phyloP scores from a whole-genome alignment of 106 monocot genomes.

The Allium sativum region DNA sequence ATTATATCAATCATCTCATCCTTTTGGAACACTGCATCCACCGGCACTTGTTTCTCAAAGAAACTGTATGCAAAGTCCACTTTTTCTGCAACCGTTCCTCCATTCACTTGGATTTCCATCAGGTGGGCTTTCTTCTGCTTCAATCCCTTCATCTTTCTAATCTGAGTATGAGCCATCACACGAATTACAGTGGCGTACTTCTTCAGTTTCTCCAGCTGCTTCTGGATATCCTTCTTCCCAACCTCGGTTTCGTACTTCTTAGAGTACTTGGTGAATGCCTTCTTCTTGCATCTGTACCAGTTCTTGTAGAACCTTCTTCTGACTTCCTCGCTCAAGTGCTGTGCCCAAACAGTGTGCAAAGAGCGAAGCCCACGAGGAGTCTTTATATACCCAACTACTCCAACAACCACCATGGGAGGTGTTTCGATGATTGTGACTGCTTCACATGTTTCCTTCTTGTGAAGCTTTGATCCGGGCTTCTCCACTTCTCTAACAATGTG shows the following conservation, averaged over 20 bases:
- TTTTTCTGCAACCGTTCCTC: conserved; percentile 35
- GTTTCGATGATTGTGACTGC: conserved; percentile 78
- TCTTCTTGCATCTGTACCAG: conserved; percentile 85
- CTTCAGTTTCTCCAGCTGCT: conserved; percentile 83
- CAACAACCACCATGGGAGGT: conserved; percentile 84
- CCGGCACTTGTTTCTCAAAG: conserved; percentile 53
- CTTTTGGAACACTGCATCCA: conserved; percentile 48
- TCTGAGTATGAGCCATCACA: conserved; percentile 76
- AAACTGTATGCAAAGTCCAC: conserved; percentile 54
- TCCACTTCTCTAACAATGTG: conserved; percentile 82
- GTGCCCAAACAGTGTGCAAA: conserved; percentile 81
- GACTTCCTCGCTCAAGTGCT: conserved; percentile 80
- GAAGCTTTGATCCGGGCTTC: conserved; percentile 83
- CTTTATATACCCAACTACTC: conserved; percentile 79
- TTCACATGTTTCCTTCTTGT: conserved; percentile 96
- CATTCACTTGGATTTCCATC: conserved; percentile 65
- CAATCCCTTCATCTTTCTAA: conserved; percentile 53
- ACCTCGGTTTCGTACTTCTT: conserved; percentile 70
- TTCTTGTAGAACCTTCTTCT: conserved; percentile 92
- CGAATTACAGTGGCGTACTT: conserved; percentile 75
- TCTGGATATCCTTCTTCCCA: conserved; percentile 74
- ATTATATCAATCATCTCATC: conserved; percentile 64
- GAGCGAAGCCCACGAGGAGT: conserved; percentile 76
- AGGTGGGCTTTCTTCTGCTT: conserved; percentile 64
- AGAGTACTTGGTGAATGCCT: conserved; percentile 72